Base-by-base conservation (phyloP, 2,329 filamentous ascomycete species). In the Lecanicillium sp. region DNA sequence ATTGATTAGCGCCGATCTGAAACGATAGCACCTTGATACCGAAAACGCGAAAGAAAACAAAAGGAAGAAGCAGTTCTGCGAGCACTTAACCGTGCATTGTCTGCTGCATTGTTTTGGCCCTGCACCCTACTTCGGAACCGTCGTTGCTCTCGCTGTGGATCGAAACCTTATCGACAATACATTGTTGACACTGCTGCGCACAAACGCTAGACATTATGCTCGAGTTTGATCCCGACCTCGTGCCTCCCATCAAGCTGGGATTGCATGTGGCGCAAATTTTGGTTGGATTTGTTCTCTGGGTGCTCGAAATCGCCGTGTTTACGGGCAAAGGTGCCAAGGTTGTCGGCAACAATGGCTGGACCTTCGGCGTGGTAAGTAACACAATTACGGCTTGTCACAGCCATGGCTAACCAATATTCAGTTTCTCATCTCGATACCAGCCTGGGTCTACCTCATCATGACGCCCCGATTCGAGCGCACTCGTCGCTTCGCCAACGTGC, bases 371-470 rank as follows among this genome's bases (percentile, higher is more conserved):
- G 64, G 81, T 84, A 71, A 51, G 78, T 66, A 40, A 29, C 11
- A 17, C 30, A 10, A 21, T 43, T 19, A 11, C 15, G 15, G 23
- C 24, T 21, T 23, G 27, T 10, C 23, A 4, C 24, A 42, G 19
- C 19, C 14, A 10, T 15, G 12, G 11, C 21, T 46, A 29, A 44
- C 54, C 57, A 35, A 51, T 7, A n/a, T 7, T 27, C 51, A 86
- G 82, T 83, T 78, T 64, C 84, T 85, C 67, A 65, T 86, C 26
- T 75, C 76, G 14, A 69, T 83, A 39, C 80, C 79, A 0, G 78
- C 79, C 37, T 81, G 81, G 69, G 72, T 86, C 51, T 86, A 79
- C 65, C 71, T 84, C 41, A 72, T 78, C 56, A 79, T 83, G 73
- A 77, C 80, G 3, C 81, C 81, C 35, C 73, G 81, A 45, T 85